Base-by-base conservation (phyloP, 305 asterid genomes). In the Fraxinus floribunda region DNA sequence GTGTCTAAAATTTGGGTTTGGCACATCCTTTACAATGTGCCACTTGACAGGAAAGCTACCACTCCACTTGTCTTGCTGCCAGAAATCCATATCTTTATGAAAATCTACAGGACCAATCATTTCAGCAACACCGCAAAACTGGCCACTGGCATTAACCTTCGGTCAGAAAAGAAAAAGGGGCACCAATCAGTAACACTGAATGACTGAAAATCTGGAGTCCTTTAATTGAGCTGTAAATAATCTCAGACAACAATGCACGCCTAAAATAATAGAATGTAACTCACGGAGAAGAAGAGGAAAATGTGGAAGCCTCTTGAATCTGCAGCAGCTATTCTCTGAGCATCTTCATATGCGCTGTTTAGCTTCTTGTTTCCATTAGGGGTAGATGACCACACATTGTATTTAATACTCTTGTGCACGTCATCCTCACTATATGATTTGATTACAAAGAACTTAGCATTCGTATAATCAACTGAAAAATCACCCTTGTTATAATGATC, bases 21-120 rank as follows among this genome's bases (percentile, higher is more conserved):
- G 98, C 77, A 96, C 90, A 83, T 96, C 99, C 90, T 96, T 96
- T 81, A 96, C 85, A 15, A 93, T 81, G 81, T 89, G 99, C 99
- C 99, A 96, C 88, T 96, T 93, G 79, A 94, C 98, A 38, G 98
- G 95, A 85, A 96, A 94, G 89, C 98, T 90, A 78, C 98, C 99
- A 83, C 91, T 93, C 99, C 99, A 96, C 81, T 92, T 96, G 83
- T 96, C 98, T 89, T 96, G 98, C 92, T 96, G 99, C 99, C 99
- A 96, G 89, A 94, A 96, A 85, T 96, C 97, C 98, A 96, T 93
- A 82, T 94, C 95, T 78, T 87, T 87, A 71, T 89, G 86, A 84
- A 94, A 94, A 90, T 94, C 94, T 5, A 96, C 99, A 2, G 95
- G 95, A 49, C 98, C 98, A 80, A 75, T 87, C 99, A 96, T 93